Conservation (phyloP, 495 filamentous ascomycete genomes). For the Neurospora hispaniola region DNA sequence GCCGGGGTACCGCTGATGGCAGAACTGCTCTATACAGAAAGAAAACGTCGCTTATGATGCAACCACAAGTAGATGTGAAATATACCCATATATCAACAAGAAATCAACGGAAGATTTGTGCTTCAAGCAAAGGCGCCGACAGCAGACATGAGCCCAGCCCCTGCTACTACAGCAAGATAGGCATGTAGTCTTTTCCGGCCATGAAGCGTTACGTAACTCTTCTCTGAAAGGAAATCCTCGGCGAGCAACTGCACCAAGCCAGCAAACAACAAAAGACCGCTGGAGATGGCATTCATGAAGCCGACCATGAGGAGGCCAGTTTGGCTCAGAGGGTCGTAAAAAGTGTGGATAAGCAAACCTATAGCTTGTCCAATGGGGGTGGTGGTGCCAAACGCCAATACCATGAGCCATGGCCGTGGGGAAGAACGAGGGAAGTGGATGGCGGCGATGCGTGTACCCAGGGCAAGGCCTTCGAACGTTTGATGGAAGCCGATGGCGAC, state of each 20-base stretch:
- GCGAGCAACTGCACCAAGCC: constrained; percentile 85
- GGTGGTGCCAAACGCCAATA: constrained; percentile 79
- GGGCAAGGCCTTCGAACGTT: constrained; percentile 63
- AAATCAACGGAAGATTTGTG: not conserved
- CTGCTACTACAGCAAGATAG: constrained; percentile 63
- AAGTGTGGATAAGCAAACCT: constrained; percentile 65
- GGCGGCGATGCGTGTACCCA: constrained; percentile 62
- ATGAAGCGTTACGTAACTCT: constrained; percentile 65
- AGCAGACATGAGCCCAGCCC: constrained; percentile 72
- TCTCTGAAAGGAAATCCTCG: constrained; percentile 85
- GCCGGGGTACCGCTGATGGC: not conserved
- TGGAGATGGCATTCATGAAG: constrained; percentile 83
- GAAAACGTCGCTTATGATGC: not conserved
- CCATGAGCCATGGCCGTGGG: constrained; percentile 84
- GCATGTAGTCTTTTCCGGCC: constrained; percentile 65
- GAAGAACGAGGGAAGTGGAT: constrained; percentile 46
- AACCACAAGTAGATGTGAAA: constrained; percentile 4
- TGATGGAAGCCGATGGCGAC: constrained; percentile 77
- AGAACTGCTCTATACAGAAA: not conserved
- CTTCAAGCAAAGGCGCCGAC: constrained; percentile 78
- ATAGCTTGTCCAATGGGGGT: constrained; percentile 88
- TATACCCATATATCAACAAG: not conserved
- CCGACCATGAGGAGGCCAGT: constrained; percentile 84
- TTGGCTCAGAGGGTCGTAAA: constrained; percentile 76
- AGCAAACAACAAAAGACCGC: constrained; percentile 79